Evolutionary conservation across 441 rosid genomes (phyloP), one percentile per base, ranked within the genome.

Genomic region (Omphalea diandra): DNA sequence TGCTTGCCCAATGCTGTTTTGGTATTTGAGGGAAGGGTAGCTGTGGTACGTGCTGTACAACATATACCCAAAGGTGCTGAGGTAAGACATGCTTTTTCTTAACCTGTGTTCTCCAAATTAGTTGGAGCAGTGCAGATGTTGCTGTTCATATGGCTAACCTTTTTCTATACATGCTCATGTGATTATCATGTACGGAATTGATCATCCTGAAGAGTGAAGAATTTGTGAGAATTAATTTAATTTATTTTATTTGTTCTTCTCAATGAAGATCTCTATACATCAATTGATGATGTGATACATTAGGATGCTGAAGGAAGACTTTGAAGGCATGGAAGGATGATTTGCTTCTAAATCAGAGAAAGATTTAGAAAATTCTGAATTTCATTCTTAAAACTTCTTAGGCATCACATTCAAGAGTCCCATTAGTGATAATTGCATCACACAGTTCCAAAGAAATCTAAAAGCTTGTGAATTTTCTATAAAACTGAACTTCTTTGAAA

Each of bases 1-100:
- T 95, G 99, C 87, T 79, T 83, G 79, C 99, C 98, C 69, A 95
- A 87, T 76, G 91, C 97, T 40, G 77, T 95, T 44, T 78, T 95
- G 79, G 86, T 87, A 65, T 95, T 93, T 50, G 98, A 95, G 65
- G 97, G 90, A 81, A 81, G 81, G 71, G 24, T 49, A 43, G 96
- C 95, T 62, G 94, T 90, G 62, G 92, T 93, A 55, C 92, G 90
- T 54, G 92, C 99, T 49, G 77, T 90, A 75, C 86, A 86, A 44
- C 84, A 80, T 63, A 82, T 95, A 75, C 68, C 85, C 12, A 81
- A 79, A 77, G 93, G 84, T 74, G 71, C 83, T 67, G 99, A 95
- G 98, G 99, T 95, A 76, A 73, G 73, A 26, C 52, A 10, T 73
- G 33, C n/a, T 60, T 68, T 72, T 54, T 66, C 26, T 63, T 50